Conservation (phyloP, 805 yeast genomes). For the Wickerhamomyces rabaulensis region DNA sequence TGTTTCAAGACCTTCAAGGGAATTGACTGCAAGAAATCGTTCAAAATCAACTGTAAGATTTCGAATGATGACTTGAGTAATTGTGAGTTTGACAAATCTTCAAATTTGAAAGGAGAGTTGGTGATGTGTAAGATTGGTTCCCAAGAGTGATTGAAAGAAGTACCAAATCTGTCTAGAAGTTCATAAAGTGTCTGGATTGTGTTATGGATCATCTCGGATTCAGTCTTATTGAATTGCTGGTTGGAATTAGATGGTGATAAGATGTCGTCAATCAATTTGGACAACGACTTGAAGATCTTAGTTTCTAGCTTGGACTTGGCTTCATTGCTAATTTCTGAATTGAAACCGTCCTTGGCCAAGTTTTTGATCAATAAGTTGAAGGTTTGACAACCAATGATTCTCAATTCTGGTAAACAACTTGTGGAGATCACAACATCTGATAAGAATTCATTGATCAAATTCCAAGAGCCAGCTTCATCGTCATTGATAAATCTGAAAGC, state of each 20-base stretch:
- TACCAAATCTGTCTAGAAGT: slow-evolving; percentile 76
- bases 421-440: slow-evolving; percentile 41
- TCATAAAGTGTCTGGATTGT: slow-evolving; percentile 60
- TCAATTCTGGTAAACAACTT: slow-evolving; percentile 33
- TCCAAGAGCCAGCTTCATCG: slow-evolving; percentile 43
- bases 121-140: slow-evolving; percentile 56
- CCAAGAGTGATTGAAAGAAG: slow-evolving; percentile 64
- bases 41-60: slow-evolving; percentile 75
- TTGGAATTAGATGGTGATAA: slow-evolving; percentile 24
- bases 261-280: slow-evolving; percentile 38
- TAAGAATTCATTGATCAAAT: slow-evolving; percentile 39
- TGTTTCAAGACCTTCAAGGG: slow-evolving; percentile 61
- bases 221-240: slow-evolving; percentile 43
- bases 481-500: slow-evolving; percentile 44
- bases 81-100: slow-evolving; percentile 18
- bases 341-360: slow-evolving; percentile 20
- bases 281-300: slow-evolving; percentile 44
- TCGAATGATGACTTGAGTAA: slow-evolving; percentile 70
- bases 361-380: slow-evolving; percentile 45
- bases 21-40: slow-evolving; percentile 72
- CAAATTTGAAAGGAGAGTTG: slow-evolving; percentile 48
- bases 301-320: slow-evolving; percentile 33
- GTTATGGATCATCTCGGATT: slow-evolving; percentile 61
- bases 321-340: not conserved
- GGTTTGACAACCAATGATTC: slow-evolving; percentile 44